Evolutionary conservation across 257 asterid genomes (phyloP).

Genomic region (Rhazya stricta): DNA sequence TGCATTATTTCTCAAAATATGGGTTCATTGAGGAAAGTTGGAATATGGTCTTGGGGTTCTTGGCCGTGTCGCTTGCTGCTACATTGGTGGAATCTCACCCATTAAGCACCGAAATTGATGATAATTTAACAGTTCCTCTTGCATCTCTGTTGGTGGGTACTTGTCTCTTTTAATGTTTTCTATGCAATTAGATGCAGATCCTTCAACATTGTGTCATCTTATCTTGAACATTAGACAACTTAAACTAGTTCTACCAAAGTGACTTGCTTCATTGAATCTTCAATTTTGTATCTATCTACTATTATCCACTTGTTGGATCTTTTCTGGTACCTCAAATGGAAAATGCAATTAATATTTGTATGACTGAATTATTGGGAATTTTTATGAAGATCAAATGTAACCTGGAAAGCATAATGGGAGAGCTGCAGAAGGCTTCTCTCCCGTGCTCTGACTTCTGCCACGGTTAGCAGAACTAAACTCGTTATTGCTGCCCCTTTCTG

Average conservation of each 20-base stretch:
- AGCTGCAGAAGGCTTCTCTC: no score
- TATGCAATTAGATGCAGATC: conserved; percentile 2
- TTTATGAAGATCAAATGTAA: no score
- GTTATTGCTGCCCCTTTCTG: no score
- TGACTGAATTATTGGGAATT: no score
- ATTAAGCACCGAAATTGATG: conserved; percentile 71
- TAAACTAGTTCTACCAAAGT: no score
- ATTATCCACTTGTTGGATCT: no score
- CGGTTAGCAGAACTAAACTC: no score
- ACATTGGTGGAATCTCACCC: conserved; percentile 93
- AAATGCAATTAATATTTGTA: not conserved
- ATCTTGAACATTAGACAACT: no score
- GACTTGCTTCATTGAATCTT: no score
- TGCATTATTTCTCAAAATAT: conserved; percentile 72
- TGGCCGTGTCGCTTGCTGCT: conserved; percentile 58
- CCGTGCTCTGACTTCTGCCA: no score
- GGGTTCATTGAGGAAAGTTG: conserved; percentile 66
- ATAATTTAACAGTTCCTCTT: conserved; percentile 86
- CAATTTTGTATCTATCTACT: not conserved
- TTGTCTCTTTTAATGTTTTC: conserved; percentile 17
- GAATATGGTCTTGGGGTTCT: conserved; percentile 52
- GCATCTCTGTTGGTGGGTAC: conserved; percentile 59
- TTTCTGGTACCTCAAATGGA: not conserved
- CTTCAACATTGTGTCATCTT: not conserved
- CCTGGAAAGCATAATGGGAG: no score